Base-by-base conservation (phyloP, 108 stramenopile species). In the Pseudonitzschia multiseries region DNA sequence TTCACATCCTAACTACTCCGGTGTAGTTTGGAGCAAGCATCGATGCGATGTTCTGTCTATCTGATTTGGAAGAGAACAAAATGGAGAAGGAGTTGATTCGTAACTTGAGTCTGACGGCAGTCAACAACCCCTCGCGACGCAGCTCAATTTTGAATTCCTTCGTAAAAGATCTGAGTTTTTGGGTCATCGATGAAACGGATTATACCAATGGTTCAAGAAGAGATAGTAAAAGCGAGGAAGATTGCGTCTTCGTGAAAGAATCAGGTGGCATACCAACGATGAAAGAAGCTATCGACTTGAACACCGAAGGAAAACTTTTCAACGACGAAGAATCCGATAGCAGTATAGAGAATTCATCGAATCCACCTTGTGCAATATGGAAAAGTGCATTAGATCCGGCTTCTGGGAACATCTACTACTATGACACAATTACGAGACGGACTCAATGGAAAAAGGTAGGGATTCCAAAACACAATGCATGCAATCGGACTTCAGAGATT, bases 341-440 rank as follows among this genome's bases (percentile, higher is more conserved):
- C 5, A 62, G 32, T 40, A 4, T 8, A 33, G 61, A 62, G 18
- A 62, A 33, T 15, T 67, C 46, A 4, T 24, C 46, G 22, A 22
- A 18, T 36, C 24, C 12, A 24, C 9, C 41, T 18, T 28, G 28
- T 28, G 46, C 66, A 43, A 62, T 68, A n/a, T 92, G 91, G 91
- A 80, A 85, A 36, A 79, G 75, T 17, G 89, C 91, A 1, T 77
- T 78, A 48, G 91, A 92, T 69, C 74, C 79, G 13, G 29, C 51
- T 8, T 73, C 91, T 10, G 87, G 87, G 27, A 76, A 76, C 48
- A 87, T 81, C 22, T 92, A 92, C 59, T 92, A 89, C 59, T 92
- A 88, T 64, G 73, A 85, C 62, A 65, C 80, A 14, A 78, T 82
- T 28, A 76, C 86, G 32, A 64, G 80, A 51, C 69, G 73, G 63